Conservation (phyloP, 192 early-diverging fungal species). For the Backusella luteola region DNA sequence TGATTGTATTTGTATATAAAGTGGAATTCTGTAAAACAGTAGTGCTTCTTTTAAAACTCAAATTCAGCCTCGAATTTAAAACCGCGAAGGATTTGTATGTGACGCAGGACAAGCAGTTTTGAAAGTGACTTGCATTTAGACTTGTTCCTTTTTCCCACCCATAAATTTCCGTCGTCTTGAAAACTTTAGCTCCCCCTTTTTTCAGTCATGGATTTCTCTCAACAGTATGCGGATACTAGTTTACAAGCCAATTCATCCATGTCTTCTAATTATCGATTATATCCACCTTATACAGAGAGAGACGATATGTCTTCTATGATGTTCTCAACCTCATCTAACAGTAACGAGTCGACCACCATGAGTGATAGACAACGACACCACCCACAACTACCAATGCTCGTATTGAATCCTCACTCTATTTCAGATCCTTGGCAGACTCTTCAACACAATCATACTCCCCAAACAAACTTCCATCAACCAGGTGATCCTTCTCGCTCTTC, state of each 20-base stretch:
- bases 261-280: slow-evolving; percentile 9
- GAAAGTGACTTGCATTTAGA: slow-evolving; percentile 4
- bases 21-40: slow-evolving; percentile 8
- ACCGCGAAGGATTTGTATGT: neutral
- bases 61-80: neutral
- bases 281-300: neutral
- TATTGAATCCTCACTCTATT: neutral
- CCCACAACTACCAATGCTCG: neutral
- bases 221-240: slow-evolving; percentile 6
- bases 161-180: slow-evolving; percentile 10
- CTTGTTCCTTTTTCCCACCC: slow-evolving; percentile 6
- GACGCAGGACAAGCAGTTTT: slow-evolving; percentile 5
- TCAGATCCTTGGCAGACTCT: slow-evolving; percentile 2
- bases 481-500: neutral
- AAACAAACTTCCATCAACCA: neutral
- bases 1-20: neutral
- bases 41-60: slow-evolving; percentile 4
- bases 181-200: slow-evolving; percentile 8
- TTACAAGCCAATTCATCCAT: neutral
- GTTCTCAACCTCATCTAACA: neutral
- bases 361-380: neutral
- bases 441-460: neutral
- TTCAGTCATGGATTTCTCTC: slow-evolving; percentile 8
- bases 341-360: neutral
- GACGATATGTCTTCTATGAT: neutral